Conservation (phyloP, 306 rosid genomes). For the Casuarina glauca region DNA sequence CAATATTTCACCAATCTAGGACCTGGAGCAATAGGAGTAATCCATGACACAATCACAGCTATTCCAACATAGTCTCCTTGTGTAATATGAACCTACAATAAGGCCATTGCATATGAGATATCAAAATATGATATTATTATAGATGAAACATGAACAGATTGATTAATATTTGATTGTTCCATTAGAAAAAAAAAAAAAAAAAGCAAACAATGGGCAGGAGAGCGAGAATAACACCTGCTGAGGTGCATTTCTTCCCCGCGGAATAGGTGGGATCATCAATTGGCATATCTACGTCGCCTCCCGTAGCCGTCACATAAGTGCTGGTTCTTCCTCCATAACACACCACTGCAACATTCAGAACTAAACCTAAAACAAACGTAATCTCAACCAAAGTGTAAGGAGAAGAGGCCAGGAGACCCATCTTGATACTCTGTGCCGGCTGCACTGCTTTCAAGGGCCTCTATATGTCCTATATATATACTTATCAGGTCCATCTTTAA, state of each 20-base stretch:
- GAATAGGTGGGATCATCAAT: slow-evolving; percentile 65
- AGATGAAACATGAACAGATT: no score
- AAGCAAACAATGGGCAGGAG: background rate
- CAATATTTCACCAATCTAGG: slow-evolving; percentile 58
- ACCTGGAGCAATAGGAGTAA: slow-evolving; percentile 69
- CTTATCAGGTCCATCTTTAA: background rate
- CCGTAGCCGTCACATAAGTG: slow-evolving; percentile 36
- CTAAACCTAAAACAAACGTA: slow-evolving; percentile 25
- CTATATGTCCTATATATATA: background rate
- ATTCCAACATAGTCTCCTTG: slow-evolving; percentile 81
- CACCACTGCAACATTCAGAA: slow-evolving; percentile 33
- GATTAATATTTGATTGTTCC: background rate
- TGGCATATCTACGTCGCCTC: slow-evolving; percentile 49
- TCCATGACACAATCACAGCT: slow-evolving; percentile 83
- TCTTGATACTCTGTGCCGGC: slow-evolving; percentile 9
- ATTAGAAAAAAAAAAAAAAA: background rate
- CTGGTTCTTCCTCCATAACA: slow-evolving; percentile 60
- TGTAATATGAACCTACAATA: slow-evolving; percentile 77
- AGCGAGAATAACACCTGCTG: slow-evolving; percentile 55
- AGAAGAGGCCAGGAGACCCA: slow-evolving; percentile 37
- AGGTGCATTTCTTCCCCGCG: slow-evolving; percentile 73
- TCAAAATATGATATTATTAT: background rate
- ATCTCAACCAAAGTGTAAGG: slow-evolving; percentile 12
- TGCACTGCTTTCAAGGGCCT: slow-evolving; percentile 1
- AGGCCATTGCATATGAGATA: background rate